Evolutionary conservation across 148 eudicot species (phyloP), one percentile per base, ranked within the genome.

Genomic region (Fagopyrum homotropicum): DNA sequence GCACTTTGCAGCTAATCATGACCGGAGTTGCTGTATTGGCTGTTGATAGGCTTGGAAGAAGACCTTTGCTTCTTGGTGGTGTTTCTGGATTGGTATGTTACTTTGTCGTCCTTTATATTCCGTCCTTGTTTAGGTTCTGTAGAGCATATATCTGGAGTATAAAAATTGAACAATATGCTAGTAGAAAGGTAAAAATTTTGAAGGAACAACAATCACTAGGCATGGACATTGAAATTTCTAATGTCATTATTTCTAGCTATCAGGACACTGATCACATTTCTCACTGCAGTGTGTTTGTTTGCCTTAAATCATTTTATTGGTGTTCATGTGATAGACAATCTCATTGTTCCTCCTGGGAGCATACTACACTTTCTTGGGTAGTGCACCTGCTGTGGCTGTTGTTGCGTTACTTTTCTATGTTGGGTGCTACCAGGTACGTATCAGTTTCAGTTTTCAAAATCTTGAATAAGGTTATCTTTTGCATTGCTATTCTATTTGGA

Each of bases 21-120:
- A 95, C 98, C 75, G 98, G 97, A 76, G 77, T 80, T 56, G 96
- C 98, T 57, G 97, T 95, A 44, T 71, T 80, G 69, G 83, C 85
- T 75, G 91, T 95, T 79, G 98, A 95, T 84, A 92, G 82, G 81
- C 86, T 95, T 79, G 98, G 98, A 51, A 92, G 98, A 86, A 86
- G 98, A 80, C 98, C 98, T 77, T 82, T 95, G 84, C 87, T 95
- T 73, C 97, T 92, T 80, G 92, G 93, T 60, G 98, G 98, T 72
- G 97, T 95, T 77, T 91, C 96, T 81, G 96, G 95, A 78, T 86
- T 95, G 89, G 98, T 94, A 82, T 80, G 59, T 76, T 45, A 29
- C 40, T 22, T 68, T 59, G 19, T 51, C 51, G 68, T 17, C 60
- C 15, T 29, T 61, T 9, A 35, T 26, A 15, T 63, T 26, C 75